These are phyloP conservation scores for Aspergillus bertholletiae DNA, from an alignment of 495 filamentous ascomycete genomes.

Conservation along the genomic window DNA sequence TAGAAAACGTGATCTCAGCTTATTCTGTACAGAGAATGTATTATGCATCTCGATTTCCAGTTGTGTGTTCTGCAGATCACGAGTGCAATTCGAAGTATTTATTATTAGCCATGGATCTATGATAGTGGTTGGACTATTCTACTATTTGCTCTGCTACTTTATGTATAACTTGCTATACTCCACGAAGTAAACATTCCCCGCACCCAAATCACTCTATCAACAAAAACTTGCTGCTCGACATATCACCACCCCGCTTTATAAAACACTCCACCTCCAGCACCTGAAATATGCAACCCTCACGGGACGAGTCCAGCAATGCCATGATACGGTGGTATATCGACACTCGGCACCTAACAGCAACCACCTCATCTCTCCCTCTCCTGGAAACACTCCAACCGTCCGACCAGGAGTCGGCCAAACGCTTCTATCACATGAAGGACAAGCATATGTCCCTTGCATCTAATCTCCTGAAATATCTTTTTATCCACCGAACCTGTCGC, in stretches of 20 bases:
- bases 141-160: too few species aligned
- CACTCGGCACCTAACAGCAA: conserved; percentile 30
- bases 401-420: conserved; percentile 34
- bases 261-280: background rate
- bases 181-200: background rate
- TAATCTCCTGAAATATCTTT: conserved; percentile 73
- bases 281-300: background rate
- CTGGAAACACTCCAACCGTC: conserved; percentile 29
- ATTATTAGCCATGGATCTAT: background rate
- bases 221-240: background rate
- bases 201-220: background rate
- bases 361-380: conserved; percentile 31
- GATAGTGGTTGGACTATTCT: background rate
- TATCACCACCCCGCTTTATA: background rate
- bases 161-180: background rate
- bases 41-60: too few species aligned
- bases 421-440: conserved; percentile 38
- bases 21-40: background rate
- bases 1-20: background rate
- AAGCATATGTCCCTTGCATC: conserved; percentile 61
- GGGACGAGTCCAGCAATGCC: background rate
- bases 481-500: conserved; percentile 57
- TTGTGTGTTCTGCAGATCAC: too few species aligned
- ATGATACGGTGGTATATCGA: conserved; percentile 44
- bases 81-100: too few species aligned